Conservation (phyloP, 1,139 yeast species). For the Geotrichum phurueaensis region DNA sequence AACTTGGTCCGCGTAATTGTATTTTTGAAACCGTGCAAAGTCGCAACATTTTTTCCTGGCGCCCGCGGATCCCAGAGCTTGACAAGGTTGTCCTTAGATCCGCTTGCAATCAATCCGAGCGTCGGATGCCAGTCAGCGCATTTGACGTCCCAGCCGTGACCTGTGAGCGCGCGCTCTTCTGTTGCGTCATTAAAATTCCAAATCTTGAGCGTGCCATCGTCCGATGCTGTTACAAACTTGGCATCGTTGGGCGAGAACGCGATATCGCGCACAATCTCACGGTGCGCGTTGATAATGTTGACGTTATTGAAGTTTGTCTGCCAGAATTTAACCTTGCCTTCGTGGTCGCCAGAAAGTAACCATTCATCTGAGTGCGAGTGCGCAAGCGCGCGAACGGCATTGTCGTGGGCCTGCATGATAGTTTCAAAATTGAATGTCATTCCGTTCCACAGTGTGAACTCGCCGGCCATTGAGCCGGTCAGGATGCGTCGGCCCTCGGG, state of each 20-base stretch:
- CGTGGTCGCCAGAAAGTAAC: slow-evolving; percentile 90
- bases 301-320: slow-evolving; percentile 97
- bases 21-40: slow-evolving; percentile 88
- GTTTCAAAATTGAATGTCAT: slow-evolving; percentile 93
- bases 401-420: slow-evolving; percentile 97
- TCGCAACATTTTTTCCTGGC: slow-evolving; percentile 66
- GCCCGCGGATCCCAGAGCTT: slow-evolving; percentile 96
- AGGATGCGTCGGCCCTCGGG: slow-evolving; percentile 90
- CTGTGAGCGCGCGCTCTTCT: slow-evolving; percentile 74
- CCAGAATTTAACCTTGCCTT: slow-evolving; percentile 90
- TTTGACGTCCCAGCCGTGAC: slow-evolving; percentile 99
- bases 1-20: slow-evolving; percentile 80
- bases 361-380: slow-evolving; percentile 92
- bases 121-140: slow-evolving; percentile 95
- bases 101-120: slow-evolving; percentile 56
- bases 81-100: slow-evolving; percentile 89
- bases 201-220: slow-evolving; percentile 80
- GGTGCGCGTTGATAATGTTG: slow-evolving; percentile 66
- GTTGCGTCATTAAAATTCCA: slow-evolving; percentile 92
- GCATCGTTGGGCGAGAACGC: slow-evolving; percentile 87
- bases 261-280: slow-evolving; percentile 78
- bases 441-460: slow-evolving; percentile 95
- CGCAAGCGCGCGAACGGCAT: slow-evolving; percentile 70
- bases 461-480: slow-evolving; percentile 91
- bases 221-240: slow-evolving; percentile 86